A percentile compares a stretch with the other conserved stretches of the same genome.
phyloP scores from a whole-genome alignment of 768 basidiomycete species.

The Suillus occidentalis region DNA sequence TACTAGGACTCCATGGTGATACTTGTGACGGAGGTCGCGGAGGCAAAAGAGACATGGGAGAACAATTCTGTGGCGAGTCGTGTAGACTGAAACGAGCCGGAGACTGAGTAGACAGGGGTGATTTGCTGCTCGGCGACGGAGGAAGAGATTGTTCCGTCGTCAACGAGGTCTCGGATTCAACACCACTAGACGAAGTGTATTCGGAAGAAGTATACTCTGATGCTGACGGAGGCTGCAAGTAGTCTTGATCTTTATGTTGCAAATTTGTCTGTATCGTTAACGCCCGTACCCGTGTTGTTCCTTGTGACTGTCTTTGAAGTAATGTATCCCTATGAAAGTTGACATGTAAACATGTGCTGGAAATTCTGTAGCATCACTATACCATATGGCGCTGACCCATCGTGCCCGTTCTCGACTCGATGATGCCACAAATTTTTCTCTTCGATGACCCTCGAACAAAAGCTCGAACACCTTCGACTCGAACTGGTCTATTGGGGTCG shows the following conservation, averaged over 20 bases:
- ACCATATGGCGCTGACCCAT: conserved; percentile 81
- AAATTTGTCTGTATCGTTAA: conserved; percentile 22
- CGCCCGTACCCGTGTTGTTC: not conserved
- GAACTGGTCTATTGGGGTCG: conserved; percentile 33
- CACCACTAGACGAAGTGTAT: conserved; percentile 27
- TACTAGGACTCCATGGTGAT: conserved; percentile 24
- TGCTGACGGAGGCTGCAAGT: conserved; percentile 13
- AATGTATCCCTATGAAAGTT: conserved; percentile 53
- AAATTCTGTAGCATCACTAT: conserved; percentile 15
- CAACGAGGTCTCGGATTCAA: conserved; percentile 8
- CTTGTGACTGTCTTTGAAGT: conserved; percentile 24
- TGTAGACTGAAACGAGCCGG: conserved; percentile 1
- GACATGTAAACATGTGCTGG: conserved; percentile 1
- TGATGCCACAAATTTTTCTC: conserved; percentile 61
- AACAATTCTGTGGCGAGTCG: not conserved
- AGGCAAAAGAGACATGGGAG: conserved; percentile 21
- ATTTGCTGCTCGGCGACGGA: conserved; percentile 29
- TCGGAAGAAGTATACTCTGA: conserved; percentile 24
- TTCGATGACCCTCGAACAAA: conserved; percentile 49
- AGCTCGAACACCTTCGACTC: conserved; percentile 64
- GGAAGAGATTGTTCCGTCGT: conserved; percentile 14
- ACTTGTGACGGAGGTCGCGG: conserved; percentile 26
- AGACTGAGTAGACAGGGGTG: conserved; percentile 19
- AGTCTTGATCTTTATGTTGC: conserved; percentile 3
- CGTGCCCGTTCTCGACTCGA: conserved; percentile 64